Percentiles rank a stretch among this genome's conserved stretches.
phyloP scores from a whole-genome alignment of 2,329 filamentous ascomycete genomes.

The Venturia carpophila region DNA sequence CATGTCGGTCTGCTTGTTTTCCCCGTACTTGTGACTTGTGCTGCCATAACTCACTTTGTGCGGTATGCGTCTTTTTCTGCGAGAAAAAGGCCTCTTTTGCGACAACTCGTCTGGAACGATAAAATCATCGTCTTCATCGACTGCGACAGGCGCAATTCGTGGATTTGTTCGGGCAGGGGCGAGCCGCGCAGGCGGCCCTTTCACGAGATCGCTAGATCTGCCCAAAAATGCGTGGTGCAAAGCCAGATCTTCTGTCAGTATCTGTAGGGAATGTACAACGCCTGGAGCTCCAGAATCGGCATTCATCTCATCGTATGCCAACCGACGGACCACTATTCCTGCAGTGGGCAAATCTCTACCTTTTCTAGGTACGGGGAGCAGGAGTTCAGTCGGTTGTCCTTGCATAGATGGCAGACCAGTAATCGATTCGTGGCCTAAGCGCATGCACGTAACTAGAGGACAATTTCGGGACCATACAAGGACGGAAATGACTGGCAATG shows the following conservation, averaged over 20 bases:
- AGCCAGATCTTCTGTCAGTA: background rate
- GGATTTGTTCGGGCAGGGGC: background rate
- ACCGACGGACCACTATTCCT: background rate
- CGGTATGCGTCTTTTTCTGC: background rate
- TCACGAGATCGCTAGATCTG: background rate
- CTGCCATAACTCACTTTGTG: background rate
- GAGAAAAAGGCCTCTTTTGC: background rate
- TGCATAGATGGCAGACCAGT: background rate
- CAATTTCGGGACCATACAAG: conserved; percentile 6
- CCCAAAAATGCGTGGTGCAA: background rate
- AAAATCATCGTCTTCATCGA: conserved; percentile 6
- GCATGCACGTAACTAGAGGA: conserved; percentile 7
- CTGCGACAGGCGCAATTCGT: background rate
- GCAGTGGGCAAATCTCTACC: background rate
- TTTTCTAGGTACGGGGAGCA: background rate
- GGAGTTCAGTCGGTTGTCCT: background rate
- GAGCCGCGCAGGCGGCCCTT: background rate
- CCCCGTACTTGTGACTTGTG: background rate
- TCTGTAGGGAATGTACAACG: background rate
- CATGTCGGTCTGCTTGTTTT: background rate
- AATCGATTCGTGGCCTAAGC: conserved; percentile 3
- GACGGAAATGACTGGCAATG: background rate
- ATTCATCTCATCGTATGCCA: background rate
- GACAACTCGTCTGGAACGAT: conserved; percentile 4
- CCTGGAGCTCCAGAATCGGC: no score